Evolutionary conservation across 2,329 filamentous ascomycete genomes (phyloP).

Genomic region (Venturia nashicola): DNA sequence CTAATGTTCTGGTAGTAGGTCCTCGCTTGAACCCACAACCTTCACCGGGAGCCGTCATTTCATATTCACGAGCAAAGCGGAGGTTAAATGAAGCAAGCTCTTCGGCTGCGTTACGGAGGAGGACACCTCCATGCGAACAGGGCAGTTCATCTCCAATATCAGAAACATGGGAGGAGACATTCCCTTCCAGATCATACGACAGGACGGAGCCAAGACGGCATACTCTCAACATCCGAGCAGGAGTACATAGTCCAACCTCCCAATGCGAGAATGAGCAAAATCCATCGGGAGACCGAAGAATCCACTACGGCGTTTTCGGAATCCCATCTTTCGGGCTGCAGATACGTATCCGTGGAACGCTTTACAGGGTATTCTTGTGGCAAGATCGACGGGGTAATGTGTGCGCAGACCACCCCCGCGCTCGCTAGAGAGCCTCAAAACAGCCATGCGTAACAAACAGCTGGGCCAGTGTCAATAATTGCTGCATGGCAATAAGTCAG

Average conservation of each 20-base stretch:
- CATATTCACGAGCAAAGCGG: neutral
- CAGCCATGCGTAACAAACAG: neutral
- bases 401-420: neutral
- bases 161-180: too few species aligned
- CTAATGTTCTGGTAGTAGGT: neutral
- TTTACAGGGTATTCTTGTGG: neutral
- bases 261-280: too few species aligned
- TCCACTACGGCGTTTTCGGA: too few species aligned
- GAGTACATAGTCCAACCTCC: too few species aligned
- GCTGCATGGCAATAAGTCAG: too few species aligned
- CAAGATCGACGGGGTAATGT: neutral
- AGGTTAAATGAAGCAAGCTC: neutral
- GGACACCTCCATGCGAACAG: neutral
- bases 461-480: too few species aligned
- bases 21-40: neutral
- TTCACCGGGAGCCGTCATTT: neutral
- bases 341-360: neutral
- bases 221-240: too few species aligned
- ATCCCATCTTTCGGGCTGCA: neutral
- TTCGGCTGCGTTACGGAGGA: neutral
- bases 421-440: neutral
- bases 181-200: neutral
- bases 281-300: too few species aligned
- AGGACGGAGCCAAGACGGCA: neutral
- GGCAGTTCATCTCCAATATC: too few species aligned